Base-by-base conservation (phyloP, 768 basidiomycete species). In the Russula foetens region DNA sequence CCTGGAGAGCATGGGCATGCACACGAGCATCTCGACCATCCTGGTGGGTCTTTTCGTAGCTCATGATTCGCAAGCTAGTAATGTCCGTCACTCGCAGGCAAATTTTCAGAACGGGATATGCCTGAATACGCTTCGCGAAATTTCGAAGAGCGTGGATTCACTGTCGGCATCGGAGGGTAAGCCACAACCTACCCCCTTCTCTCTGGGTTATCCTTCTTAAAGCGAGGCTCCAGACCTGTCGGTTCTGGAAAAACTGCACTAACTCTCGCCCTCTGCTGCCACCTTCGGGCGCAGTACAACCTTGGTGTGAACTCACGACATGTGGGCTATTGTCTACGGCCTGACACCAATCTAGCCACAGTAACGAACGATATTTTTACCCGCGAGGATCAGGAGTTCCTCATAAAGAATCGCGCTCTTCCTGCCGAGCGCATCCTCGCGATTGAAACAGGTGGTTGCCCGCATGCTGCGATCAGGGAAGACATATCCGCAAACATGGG, bases 321-420 rank as follows among this genome's bases (percentile, higher is more conserved):
- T 49, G 21, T 28, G 49, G 19, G 48, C 49, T 59, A 38, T 62
- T 56, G 23, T 56, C 63, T 24, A 67, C 49, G 53, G 49, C 21
- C 12, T 68, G 57, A 62, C 54, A 45, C 62, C 12, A 57, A 11
- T 33, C 24, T 45, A 93, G 95, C 92, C 35, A 93, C 92, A 2
- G 92, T 96, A 15, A 99, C 96, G n/a, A 99, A 99, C 74, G 96
- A 99, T 73, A 99, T 99, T 71, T 99, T 99, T 75, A 99, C 96
- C 38, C 81, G 89, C 23, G 96, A 98, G 72, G 96, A 98, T 69
- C 94, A 97, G 71, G 96, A 98, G 68, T 99, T 99, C 73, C 76
- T 99, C 39, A 96, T 99, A 69, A 86, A 83, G 68, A 92, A 98
- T 74, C 82, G 87, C 59, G 96, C 96, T 0, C 82, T 99, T 7